A percentile compares a stretch with the other conserved stretches of the same genome.
Evolutionary conservation across 2,329 filamentous ascomycete genomes (phyloP).

Genomic region (Passalora sequoiae): DNA sequence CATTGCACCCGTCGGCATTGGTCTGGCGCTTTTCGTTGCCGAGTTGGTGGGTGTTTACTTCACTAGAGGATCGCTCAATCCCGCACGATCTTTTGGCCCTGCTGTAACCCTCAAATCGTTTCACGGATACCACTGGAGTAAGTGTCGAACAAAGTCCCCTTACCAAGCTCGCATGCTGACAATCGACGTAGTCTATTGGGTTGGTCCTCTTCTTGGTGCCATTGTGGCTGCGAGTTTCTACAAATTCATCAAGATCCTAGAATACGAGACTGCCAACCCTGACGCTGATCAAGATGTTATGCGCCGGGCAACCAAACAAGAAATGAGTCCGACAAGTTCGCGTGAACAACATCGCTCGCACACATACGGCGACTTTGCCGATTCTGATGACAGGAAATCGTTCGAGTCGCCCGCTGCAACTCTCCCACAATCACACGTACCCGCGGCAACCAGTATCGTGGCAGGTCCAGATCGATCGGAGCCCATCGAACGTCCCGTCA

Average conservation of each 20-base stretch:
- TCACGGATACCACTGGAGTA: conserved; percentile 31
- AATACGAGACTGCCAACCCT: conserved; percentile 33
- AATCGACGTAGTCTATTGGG: conserved; percentile 16
- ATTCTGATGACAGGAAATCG: neutral
- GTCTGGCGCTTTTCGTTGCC: conserved; percentile 24
- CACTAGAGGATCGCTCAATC: conserved; percentile 34
- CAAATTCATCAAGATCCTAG: conserved; percentile 31
- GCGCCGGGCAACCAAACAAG: neutral
- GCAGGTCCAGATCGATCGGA: neutral
- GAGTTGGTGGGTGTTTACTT: conserved; percentile 26
- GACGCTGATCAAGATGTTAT: conserved; percentile 10
- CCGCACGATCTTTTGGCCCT: conserved; percentile 32
- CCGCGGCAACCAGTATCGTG: neutral
- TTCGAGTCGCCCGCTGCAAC: neutral
- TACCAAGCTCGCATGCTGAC: neutral
- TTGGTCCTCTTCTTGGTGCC: conserved; percentile 30
- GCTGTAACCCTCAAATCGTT: conserved; percentile 29
- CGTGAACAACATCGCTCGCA: neutral
- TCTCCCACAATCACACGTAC: neutral
- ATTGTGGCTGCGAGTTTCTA: conserved; percentile 31
- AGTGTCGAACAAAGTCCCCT: conserved; percentile 1
- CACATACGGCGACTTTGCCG: neutral
- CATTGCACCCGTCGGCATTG: conserved; percentile 26
- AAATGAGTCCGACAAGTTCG: neutral
- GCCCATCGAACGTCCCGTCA: neutral